Evolutionary conservation across 495 filamentous ascomycete genomes (phyloP), one percentile per base, ranked within the genome.

Genomic region (Daldinia concentrica): DNA sequence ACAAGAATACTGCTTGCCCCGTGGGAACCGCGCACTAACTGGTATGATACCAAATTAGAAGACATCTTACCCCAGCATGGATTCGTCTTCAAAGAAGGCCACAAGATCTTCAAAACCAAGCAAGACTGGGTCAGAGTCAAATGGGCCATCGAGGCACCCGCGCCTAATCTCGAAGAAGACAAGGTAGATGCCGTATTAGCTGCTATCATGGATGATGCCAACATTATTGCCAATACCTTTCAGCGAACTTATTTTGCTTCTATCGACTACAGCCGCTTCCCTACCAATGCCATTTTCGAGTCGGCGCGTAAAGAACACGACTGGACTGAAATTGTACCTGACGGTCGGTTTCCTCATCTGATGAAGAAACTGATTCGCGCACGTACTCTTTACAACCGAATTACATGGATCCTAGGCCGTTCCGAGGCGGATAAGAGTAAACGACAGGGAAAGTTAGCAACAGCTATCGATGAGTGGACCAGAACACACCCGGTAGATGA

Each of bases 21-120:
- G 12, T 30, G 27, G 50, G 27, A 30, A 12, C 50, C 24, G n/a
- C 17, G 12, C 1, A 14, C 29, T 5, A 37, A 36, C 7, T 51
- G 37, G 43, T 48, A 64, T 17, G 32, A 26, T 5, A 22, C 26
- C 14, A 24, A 37, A 9, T 24, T 70, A 5, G 57, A 65, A 17
- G 57, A 61, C 0, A 36, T 71, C 17, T 15, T 71, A 0, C 68
- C 68, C 8, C 50, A 17, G n/a, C 50, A 24, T 8, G 68, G 68
- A 15, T 71, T 61, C 24, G 15, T 61, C 7, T 71, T 61, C 50
- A 19, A 24, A 3, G 37, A 65, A 22, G 32, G 24, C 8, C 48
- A 50, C 22, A 56, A 61, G 37, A 58, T 71, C 26, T 62, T 71
- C 56, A n/a, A 56, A 0, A 0, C 1, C 26, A 29, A 61, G 17